These are phyloP conservation scores for Fusarium sp. DNA, from an alignment of 2,329 filamentous ascomycete genomes.

Conservation along the genomic window DNA sequence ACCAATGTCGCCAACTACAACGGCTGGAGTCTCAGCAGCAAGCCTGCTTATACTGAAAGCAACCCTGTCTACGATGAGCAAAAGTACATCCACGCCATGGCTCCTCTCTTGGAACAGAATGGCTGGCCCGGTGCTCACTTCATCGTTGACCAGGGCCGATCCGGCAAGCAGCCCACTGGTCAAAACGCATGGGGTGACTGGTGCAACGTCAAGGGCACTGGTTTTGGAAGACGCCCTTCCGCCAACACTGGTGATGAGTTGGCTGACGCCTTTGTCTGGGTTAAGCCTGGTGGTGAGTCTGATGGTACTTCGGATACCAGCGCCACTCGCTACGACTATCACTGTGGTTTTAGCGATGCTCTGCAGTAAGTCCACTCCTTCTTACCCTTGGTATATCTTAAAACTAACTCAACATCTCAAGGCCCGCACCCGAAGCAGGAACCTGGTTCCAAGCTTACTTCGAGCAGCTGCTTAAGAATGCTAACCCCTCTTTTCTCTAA, in stretches of 20 bases:
- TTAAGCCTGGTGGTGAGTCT: conserved; percentile 74
- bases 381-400: accelerated
- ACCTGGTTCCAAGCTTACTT: conserved; percentile 74
- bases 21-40: conserved; percentile 54
- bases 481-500: conserved; percentile 61
- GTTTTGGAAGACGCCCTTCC: conserved; percentile 72
- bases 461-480: conserved; percentile 65
- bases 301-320: conserved; percentile 61
- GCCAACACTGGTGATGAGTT: conserved; percentile 68
- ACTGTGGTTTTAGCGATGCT: conserved; percentile 64
- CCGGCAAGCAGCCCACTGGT: conserved; percentile 69
- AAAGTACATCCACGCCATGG: conserved; percentile 72
- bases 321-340: conserved; percentile 53
- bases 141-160: conserved; percentile 64
- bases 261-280: conserved; percentile 75
- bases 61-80: conserved; percentile 64
- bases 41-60: conserved; percentile 59
- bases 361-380: conserved; percentile 48
- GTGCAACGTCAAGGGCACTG: conserved; percentile 73
- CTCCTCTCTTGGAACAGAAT: conserved; percentile 64
- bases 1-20: conserved; percentile 72
- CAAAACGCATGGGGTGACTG: conserved; percentile 72
- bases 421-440: conserved; percentile 76
- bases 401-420: conserved; percentile 43
- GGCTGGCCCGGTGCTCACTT: conserved; percentile 59